Base-by-base conservation (phyloP, 495 filamentous ascomycete genomes). In the Penicillium bovifimosum region DNA sequence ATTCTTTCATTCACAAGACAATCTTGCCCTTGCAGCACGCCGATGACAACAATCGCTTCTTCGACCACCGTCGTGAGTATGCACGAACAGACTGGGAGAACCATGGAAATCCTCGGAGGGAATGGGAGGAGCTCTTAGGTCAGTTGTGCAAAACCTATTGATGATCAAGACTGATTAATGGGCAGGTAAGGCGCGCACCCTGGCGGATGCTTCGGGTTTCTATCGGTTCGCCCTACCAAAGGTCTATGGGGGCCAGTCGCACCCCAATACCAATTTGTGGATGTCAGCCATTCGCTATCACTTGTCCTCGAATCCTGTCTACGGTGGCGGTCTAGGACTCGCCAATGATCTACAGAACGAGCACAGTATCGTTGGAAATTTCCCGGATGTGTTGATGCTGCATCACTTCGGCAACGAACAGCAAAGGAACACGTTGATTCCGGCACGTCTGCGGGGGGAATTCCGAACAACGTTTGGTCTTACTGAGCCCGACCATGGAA, bases 281-380 rank as follows among this genome's bases (percentile, higher is more conserved):
- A 84, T 83, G 80, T 72, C 76, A 3, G 80, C 76, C 1, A 81
- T 82, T 32, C 66, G 80, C 9, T 77, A 78, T 58, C 77, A 84
- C 59, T 64, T 85, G 14, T 73, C 80, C 3, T 70, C 70, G 11
- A 75, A 82, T 53, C 53, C 66, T 0, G 38, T 63, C 6, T 70
- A 72, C 45, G 69, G 69, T 9, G 67, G 67, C 2, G 79, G 79
- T 1, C 51, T 84, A 17, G 76, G 80, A 3, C 65, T 85, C 3
- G 79, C 80, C 49, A 84, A 84, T 52, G 82, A 84, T 61, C 61
- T 84, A 34, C 79, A 85, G 55, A 84, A 76, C 49, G 80, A 84
- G 58, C 79, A 82, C 57, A 72, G 66, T 39, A 69, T 84, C 14
- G 72, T 83, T 3, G 79, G 79, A 5, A 84, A 84, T 57, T 81